These are phyloP conservation scores for Lasiodiplodia sp. DNA, from an alignment of 2,329 filamentous ascomycete genomes.

Conservation along the genomic window DNA sequence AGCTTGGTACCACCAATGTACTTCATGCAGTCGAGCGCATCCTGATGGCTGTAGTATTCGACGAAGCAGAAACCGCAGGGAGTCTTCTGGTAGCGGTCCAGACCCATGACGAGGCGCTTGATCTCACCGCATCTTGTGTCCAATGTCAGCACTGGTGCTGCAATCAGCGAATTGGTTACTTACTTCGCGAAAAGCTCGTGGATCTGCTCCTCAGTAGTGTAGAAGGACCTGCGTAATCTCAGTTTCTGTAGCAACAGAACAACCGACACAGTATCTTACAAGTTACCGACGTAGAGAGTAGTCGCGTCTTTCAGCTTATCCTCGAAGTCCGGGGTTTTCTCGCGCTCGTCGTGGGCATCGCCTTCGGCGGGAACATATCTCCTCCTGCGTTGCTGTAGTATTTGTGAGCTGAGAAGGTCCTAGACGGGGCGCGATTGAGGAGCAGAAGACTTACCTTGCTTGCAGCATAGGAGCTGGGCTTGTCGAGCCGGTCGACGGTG, in stretches of 20 bases:
- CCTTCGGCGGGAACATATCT: constrained; percentile 68
- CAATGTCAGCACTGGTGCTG: constrained; percentile 27
- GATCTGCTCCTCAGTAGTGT: constrained; percentile 98
- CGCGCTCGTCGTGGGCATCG: constrained; percentile 62
- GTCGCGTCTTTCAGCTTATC: constrained; percentile 87
- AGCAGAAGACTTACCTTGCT: constrained; percentile 67
- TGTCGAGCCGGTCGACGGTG: constrained; percentile 91
- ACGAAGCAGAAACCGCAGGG: constrained; percentile 99
- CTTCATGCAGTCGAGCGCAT: constrained; percentile 97
- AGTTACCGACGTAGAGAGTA: constrained; percentile 96
- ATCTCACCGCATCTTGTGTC: constrained; percentile 80
- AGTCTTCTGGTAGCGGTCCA: constrained; percentile 96
- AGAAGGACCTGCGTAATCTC: constrained; percentile 75
- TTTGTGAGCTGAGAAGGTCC: constrained; percentile 13
- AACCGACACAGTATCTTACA: constrained; percentile 63
- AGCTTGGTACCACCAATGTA: constrained; percentile 98
- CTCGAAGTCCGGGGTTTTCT: constrained; percentile 65
- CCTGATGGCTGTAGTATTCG: constrained; percentile 97
- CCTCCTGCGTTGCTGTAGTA: constrained; percentile 72
- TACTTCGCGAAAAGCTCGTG: constrained; percentile 94
- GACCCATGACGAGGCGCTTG: constrained; percentile 96
- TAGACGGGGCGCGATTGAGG: constrained; percentile 31
- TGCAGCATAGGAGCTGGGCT: constrained; percentile 91
- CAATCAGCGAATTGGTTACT: constrained; percentile 31
- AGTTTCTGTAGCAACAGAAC: neutral